Evolutionary conservation across 1,284 basidiomycete species (phyloP), one percentile per base, ranked within the genome.

Genomic region (Trichosporon asahii): DNA sequence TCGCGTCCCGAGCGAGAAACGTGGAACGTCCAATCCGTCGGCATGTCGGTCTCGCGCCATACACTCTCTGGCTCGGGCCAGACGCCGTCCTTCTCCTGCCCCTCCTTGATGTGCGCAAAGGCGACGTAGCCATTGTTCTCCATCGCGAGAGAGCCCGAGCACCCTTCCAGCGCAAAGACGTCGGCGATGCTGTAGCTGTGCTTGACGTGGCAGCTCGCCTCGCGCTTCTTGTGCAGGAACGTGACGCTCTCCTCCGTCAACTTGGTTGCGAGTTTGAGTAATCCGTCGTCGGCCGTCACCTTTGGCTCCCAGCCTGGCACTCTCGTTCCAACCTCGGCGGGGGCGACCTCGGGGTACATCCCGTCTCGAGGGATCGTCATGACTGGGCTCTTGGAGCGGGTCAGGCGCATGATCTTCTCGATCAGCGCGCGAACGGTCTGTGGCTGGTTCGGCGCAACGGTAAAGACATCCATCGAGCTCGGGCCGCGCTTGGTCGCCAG

Each of bases 361-460:
- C 77, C 67, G 70, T 78, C 76, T 14, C 68, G 73, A 0, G 75
- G 75, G 23, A 79, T 72, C 23, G 65, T 68, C 40, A 73, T 77
- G 23, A 79, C 21, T 0, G 78, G 76, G 14, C 77, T 79, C 12
- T 75, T 73, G 18, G 76, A 78, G 57, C 76, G 73, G 29, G 76
- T 75, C n/a, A 79, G 70, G 12, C 67, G 67, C 25, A 80, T 66
- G 25, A 74, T 66, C 66, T 75, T 78, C 55, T 72, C 72, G 68
- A 80, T 72, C 7, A 79, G 71, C 14, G 68, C 64, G 55, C 72
- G 71, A 3, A 75, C 75, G 3, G 75, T 67, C 14, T 72, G 72
- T 2, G 73, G 73, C 18, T 27, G 40, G 40, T 70, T 70, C 3
- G 74, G 73, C 29, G 71, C 76, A 12, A 79, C 69, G 68, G 78